Base-by-base conservation (phyloP, 345 rosid species). In the Noccaea bulbosa region DNA sequence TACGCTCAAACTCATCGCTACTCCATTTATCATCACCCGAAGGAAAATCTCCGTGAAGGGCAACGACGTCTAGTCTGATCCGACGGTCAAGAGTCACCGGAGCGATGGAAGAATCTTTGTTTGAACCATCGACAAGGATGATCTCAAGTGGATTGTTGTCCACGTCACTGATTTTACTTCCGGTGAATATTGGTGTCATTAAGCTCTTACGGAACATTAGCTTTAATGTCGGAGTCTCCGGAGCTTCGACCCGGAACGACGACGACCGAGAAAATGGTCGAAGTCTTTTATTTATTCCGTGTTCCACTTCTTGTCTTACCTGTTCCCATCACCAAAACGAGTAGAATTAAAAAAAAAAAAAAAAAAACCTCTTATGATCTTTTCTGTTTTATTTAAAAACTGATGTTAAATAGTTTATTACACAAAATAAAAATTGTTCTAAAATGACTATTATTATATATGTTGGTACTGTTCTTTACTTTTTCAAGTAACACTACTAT, bases 281-380 rank as follows among this genome's bases (percentile, higher is more conserved):
- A 7, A 80, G 14, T 35, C 53, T 53, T 12, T 75, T 77, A 24
- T 11, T 77, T 60, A 93, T 79, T 50, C 80, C 79, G 30, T 67
- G 71, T 63, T 91, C 95, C 40, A 93, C 73, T 78, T 93, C 98
- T 83, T 93, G 90, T 2, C 53, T 82, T 64, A 93, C 96, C 98
- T 91, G 54, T 73, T 50, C 38, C 3, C 24, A 45, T 44, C 47
- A 63, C 34, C 69, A 53, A 37, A 51, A 55, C 43, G n/a, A 22
- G 60, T 55, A 30, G 33, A 37, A 47, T 58, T 65, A 49, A 30
- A 24, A 62, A 52, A 33, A 41, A 60, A n/a, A n/a, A n/a, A n/a
- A n/a, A n/a, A n/a, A n/a, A n/a, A n/a, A n/a, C n/a, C 8, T 60
- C 12, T 69, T 34, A 47, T 20, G 27, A 57, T 16, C 39, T 55